Evolutionary conservation across 1,284 basidiomycete species (phyloP).

Genomic region (Tilletia caries): DNA sequence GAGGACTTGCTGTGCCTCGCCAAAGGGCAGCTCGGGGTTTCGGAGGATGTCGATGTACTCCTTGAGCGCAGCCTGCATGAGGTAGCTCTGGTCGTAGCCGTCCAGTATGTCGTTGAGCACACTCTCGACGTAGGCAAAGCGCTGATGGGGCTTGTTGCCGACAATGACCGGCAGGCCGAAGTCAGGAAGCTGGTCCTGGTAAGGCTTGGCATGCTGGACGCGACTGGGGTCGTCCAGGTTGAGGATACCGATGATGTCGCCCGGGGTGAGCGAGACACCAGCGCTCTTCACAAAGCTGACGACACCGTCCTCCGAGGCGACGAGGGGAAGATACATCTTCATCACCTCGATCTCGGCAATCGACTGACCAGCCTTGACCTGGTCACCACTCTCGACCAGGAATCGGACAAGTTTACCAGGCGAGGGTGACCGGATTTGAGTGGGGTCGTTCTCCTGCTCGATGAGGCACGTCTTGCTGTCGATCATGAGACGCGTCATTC

Average conservation of each 20-base stretch:
- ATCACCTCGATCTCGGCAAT: conserved; percentile 90
- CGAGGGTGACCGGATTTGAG: conserved; percentile 89
- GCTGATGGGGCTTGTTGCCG: conserved; percentile 88
- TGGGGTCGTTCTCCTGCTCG: conserved; percentile 99
- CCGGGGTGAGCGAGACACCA: conserved; percentile 92
- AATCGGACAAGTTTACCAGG: conserved; percentile 95
- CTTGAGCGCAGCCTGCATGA: conserved; percentile 72
- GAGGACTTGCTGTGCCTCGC: conserved; percentile 77
- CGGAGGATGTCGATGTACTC: conserved; percentile 74
- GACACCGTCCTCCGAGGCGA: conserved; percentile 90
- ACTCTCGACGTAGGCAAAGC: conserved; percentile 71
- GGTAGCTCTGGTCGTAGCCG: conserved; percentile 50
- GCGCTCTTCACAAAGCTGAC: conserved; percentile 85
- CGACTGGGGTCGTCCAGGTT: conserved; percentile 93
- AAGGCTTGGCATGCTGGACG: conserved; percentile 97
- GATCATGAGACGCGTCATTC: conserved; percentile 72
- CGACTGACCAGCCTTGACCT: conserved; percentile 89
- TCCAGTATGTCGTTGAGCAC: conserved; percentile 76
- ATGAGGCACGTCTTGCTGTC: conserved; percentile 93
- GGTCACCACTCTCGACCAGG: conserved; percentile 94
- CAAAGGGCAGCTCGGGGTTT: conserved; percentile 83
- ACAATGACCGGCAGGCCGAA: conserved; percentile 72
- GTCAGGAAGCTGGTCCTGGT: conserved; percentile 75
- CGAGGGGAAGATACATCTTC: conserved; percentile 60
- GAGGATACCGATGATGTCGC: conserved; percentile 95